A percentile compares a stretch with the other conserved stretches of the same genome.
Evolutionary conservation across 108 stramenopile genomes (phyloP).

Genomic region (Licmophora abbreviata): DNA sequence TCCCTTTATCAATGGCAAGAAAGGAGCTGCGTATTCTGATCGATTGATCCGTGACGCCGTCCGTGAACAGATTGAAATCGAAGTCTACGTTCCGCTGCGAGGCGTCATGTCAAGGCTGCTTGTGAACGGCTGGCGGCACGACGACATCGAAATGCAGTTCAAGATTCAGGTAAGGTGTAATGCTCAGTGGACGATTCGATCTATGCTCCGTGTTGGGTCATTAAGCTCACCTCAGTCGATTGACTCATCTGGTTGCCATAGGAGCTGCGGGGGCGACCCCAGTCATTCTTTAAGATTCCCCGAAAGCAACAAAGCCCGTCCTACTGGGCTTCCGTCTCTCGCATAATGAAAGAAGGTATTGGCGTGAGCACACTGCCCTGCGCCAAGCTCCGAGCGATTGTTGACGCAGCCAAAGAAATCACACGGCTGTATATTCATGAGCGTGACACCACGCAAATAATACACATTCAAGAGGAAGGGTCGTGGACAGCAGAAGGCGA

Average conservation of each 20-base stretch:
- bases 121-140: conserved; percentile 75
- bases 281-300: conserved; percentile 44
- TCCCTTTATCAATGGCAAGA: conserved; percentile 6
- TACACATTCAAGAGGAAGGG: background rate
- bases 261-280: conserved; percentile 50
- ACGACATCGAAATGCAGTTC: conserved; percentile 74
- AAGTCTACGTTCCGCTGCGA: conserved; percentile 75
- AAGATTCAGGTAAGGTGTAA: too few species aligned
- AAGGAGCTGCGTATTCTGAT: conserved; percentile 36
- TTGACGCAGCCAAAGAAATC: conserved; percentile 75
- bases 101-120: conserved; percentile 67
- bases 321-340: conserved; percentile 65
- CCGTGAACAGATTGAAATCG: conserved; percentile 80
- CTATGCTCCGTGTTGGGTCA: conserved; percentile 2
- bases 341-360: conserved; percentile 64
- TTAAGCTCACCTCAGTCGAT: conserved; percentile 7
- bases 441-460: conserved; percentile 2
- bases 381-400: conserved; percentile 74
- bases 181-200: too few species aligned
- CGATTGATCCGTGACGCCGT: conserved; percentile 65
- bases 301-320: conserved; percentile 45
- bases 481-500: background rate
- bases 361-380: conserved; percentile 76
- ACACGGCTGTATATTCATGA: conserved; percentile 40
- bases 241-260: too few species aligned